Percentiles rank a stretch among this genome's conserved stretches.
Conservation (phyloP, 139 green algal genomes). For the Picochlorum costavermella region DNA sequence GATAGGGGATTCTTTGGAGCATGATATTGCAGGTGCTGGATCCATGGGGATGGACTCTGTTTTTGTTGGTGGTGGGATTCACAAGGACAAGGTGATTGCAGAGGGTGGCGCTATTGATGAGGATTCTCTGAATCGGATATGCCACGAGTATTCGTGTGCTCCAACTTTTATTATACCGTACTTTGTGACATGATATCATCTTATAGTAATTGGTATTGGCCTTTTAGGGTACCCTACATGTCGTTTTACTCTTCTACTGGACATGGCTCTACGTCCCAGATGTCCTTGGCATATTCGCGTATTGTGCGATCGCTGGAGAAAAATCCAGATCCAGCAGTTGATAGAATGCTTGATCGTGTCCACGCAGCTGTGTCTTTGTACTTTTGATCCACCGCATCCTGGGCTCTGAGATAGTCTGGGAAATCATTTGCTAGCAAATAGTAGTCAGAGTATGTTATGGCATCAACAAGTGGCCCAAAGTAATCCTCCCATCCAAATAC, state of each 20-base stretch:
- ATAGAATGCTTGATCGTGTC: conserved; percentile 82
- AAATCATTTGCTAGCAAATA: conserved; percentile 99
- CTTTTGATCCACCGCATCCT: conserved; percentile 57
- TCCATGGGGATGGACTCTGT: conserved; percentile 43
- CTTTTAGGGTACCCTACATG: background rate
- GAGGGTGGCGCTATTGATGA: background rate
- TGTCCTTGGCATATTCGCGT: conserved; percentile 71
- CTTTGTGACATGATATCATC: background rate
- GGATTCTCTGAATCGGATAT: background rate
- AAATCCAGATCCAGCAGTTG: conserved; percentile 79
- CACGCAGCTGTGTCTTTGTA: conserved; percentile 63
- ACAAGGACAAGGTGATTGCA: conserved; percentile 13
- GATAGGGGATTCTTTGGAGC: conserved; percentile 61
- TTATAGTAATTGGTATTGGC: no score
- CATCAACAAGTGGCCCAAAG: conserved; percentile 81
- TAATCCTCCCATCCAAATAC: conserved; percentile 94
- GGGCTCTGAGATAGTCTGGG: conserved; percentile 69
- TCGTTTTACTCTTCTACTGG: background rate
- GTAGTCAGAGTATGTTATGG: conserved; percentile 80
- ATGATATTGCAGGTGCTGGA: conserved; percentile 66
- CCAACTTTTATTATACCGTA: background rate
- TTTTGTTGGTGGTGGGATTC: conserved; percentile 66
- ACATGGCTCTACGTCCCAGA: conserved; percentile 33
- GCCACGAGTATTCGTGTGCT: background rate
- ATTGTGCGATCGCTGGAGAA: conserved; percentile 97